A percentile compares a stretch with the other conserved stretches of the same genome.
Conservation (phyloP, 73 alveolate genomes). For the Loxodes magnus region DNA sequence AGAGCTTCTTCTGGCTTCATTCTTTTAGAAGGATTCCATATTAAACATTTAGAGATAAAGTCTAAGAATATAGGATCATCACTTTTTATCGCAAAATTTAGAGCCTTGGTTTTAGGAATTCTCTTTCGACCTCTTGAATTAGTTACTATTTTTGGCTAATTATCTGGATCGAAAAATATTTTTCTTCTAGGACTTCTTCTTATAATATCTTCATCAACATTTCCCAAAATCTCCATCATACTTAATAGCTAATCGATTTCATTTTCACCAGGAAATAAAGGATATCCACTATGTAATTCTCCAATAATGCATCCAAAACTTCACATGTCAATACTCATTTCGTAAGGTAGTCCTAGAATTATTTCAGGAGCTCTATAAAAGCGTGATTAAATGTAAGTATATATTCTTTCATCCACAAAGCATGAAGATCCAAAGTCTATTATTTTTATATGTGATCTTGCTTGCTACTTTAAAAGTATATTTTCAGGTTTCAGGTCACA, state of each 20-base stretch:
- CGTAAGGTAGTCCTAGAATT: constrained; percentile 52
- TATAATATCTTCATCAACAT: background rate
- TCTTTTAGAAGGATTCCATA: no score
- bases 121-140: background rate
- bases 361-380: constrained; percentile 66
- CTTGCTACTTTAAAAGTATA: constrained; percentile 46
- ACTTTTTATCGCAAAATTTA: no score
- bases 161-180: background rate
- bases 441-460: constrained; percentile 56
- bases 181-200: background rate
- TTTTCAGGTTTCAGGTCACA: constrained; percentile 64
- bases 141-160: background rate
- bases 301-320: constrained; percentile 58
- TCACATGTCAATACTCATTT: constrained; percentile 63
- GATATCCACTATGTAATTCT: constrained; percentile 41
- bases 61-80: no score
- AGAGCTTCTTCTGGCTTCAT: no score
- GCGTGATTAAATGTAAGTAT: constrained; percentile 31
- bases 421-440: constrained; percentile 80
- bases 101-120: background rate
- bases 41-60: no score
- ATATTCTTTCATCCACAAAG: constrained; percentile 38
- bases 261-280: constrained; percentile 46
- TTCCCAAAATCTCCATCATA: background rate
- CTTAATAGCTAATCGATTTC: constrained; percentile 25